Evolutionary conservation across 257 asterid genomes (phyloP), one percentile per base, ranked within the genome.

Genomic region (Lavandula angustifolia): DNA sequence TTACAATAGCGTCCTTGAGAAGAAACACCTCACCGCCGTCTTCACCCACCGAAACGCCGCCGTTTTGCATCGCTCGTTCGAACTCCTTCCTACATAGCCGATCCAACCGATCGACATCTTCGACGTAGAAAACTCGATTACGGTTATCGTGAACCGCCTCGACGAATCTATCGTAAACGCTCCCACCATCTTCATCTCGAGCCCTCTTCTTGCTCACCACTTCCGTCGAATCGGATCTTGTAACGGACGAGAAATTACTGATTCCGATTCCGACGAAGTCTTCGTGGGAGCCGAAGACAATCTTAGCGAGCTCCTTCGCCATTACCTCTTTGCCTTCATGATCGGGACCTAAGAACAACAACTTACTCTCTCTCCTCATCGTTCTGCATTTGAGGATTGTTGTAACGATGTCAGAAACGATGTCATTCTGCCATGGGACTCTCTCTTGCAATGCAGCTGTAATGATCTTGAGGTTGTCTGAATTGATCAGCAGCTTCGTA

Each of bases 1-100:
- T 80, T 64, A 92, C 73, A 54, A 92, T 80, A 32, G 97, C 92
- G 53, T 87, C 99, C 71, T 81, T 85, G 61, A 85, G 41, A 31
- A 32, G 54, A 34, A 87, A 84, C 27, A n/a, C 2, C 65, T 83
- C 88, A 43, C 49, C 9, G 7, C 9, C 41, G 41, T 37, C 48
- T 18, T 64, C 82, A 5, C 62, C 16, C 64, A 44, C 68, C 16
- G 18, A 17, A 48, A 84, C 57, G n/a, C 41, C 72, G 31, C 96
- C 94, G 12, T 40, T 78, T 71, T 72, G 69, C 9, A 84, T 80
- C 0, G 80, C 85, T 43, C 77, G 75, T 65, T 74, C 76, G 46
- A 92, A 74, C 9, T 84, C 76, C 54, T 79, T 84, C 14, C 66
- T 32, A 1, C 85, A 72, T 13, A 59, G 37, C 54, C 40, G 52